Evolutionary conservation across 345 rosid genomes (phyloP).

Genomic region (Rhizophora mangle): DNA sequence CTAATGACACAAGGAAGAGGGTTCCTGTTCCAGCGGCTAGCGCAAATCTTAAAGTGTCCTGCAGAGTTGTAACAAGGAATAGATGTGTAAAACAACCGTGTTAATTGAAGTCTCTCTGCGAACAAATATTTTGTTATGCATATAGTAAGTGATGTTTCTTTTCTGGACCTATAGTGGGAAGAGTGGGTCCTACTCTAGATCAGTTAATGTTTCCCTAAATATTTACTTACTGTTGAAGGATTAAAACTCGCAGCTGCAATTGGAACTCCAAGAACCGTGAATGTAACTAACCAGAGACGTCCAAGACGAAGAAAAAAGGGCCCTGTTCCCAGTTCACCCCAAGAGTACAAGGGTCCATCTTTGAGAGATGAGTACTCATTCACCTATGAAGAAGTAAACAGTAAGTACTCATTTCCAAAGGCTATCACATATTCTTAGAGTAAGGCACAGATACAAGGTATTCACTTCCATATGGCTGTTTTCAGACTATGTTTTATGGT

Average conservation of each 20-base stretch:
- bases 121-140: neutral
- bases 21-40: conserved; percentile 96
- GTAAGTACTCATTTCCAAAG: too few species aligned
- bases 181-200: neutral
- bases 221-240: conserved; percentile 66
- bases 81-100: neutral
- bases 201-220: neutral
- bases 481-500: neutral
- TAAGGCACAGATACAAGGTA: too few species aligned
- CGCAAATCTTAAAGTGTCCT: conserved; percentile 84
- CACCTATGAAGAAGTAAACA: conserved; percentile 43
- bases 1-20: conserved; percentile 72
- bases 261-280: conserved; percentile 84
- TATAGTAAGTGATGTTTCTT: neutral
- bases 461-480: too few species aligned
- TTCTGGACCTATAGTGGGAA: neutral
- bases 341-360: conserved; percentile 74
- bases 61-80: conserved; percentile 23
- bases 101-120: neutral
- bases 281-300: conserved; percentile 75
- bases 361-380: conserved; percentile 86
- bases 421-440: too few species aligned
- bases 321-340: conserved; percentile 77
- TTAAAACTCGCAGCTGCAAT: conserved; percentile 92
- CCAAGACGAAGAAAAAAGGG: conserved; percentile 77